These are phyloP conservation scores for Suillus subluteus DNA, from an alignment of 768 basidiomycete species.

Conservation along the genomic window DNA sequence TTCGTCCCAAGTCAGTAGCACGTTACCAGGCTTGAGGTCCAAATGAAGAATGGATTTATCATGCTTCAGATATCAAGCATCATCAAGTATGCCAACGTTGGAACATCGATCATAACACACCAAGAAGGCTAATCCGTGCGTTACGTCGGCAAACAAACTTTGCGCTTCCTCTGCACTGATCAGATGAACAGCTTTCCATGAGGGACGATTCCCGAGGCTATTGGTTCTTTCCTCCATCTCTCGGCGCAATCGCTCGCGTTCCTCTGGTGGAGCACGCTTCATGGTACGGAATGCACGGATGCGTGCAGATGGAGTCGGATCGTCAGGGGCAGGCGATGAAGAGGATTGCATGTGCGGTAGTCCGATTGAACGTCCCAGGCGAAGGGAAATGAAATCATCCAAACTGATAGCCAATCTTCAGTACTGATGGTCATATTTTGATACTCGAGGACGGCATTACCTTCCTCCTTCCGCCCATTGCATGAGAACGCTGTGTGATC, in stretches of 20 bases:
- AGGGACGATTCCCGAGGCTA: conserved; percentile 28
- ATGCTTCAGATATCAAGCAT: conserved; percentile 51
- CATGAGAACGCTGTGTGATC: conserved; percentile 70
- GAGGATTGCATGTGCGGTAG: conserved; percentile 46
- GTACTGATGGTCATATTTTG: not conserved
- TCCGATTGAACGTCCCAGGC: conserved; percentile 61
- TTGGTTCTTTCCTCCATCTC: conserved; percentile 45
- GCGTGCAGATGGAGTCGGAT: conserved; percentile 65
- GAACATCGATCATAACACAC: conserved; percentile 44
- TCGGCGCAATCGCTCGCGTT: conserved; percentile 60
- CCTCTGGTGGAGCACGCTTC: conserved; percentile 65
- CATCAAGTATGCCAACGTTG: conserved; percentile 9
- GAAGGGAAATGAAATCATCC: conserved; percentile 84
- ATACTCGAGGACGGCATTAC: conserved; percentile 30
- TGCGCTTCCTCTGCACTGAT: conserved; percentile 84
- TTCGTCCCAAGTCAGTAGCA: conserved; percentile 90
- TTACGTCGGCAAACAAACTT: conserved; percentile 82
- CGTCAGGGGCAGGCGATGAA: conserved; percentile 38
- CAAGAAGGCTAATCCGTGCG: conserved; percentile 85
- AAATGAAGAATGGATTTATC: conserved; percentile 86
- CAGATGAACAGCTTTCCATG: conserved; percentile 80
- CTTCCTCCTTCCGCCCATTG: conserved; percentile 92
- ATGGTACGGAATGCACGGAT: conserved; percentile 77
- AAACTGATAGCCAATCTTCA: conserved; percentile 44
- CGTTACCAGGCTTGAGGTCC: conserved; percentile 94